These are phyloP conservation scores for Tricholoma flavovirens DNA, from an alignment of 768 basidiomycete species.

Conservation along the genomic window DNA sequence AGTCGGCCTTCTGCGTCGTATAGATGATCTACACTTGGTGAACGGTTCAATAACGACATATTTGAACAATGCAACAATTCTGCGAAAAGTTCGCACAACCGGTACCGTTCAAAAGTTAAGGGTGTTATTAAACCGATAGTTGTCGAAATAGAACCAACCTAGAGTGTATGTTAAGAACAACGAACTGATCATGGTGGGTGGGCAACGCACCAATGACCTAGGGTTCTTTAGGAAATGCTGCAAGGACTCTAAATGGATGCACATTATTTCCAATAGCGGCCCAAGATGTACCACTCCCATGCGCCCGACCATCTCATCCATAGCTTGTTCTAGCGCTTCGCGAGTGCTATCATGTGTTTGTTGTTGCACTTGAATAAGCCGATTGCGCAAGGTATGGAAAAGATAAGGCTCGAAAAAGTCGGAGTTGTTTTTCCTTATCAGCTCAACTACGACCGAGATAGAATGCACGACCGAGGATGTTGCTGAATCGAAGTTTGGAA, in stretches of 20 bases:
- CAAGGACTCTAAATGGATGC: constrained; percentile 60
- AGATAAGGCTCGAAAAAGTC: constrained; percentile 98
- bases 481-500: constrained; percentile 43
- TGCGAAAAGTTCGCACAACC: constrained; percentile 94
- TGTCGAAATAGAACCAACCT: constrained; percentile 67
- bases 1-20: constrained; percentile 82
- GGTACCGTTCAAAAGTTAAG: constrained; percentile 90
- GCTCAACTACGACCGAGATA: constrained; percentile 85
- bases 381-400: constrained; percentile 89
- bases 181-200: not conserved
- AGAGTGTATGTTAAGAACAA: constrained; percentile 6
- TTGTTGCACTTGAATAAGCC: constrained; percentile 84
- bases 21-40: constrained; percentile 56
- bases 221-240: constrained; percentile 68
- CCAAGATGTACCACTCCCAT: constrained; percentile 92
- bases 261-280: constrained; percentile 68
- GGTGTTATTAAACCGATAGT: constrained; percentile 72
- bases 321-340: constrained; percentile 62
- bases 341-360: constrained; percentile 58
- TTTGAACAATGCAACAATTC: constrained; percentile 97
- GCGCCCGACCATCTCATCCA: constrained; percentile 76
- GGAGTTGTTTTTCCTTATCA: constrained; percentile 96
- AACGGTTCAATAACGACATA: constrained; percentile 91
- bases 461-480: constrained; percentile 82
- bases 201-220: constrained; percentile 61